These are phyloP conservation scores for Lizonia empirigonia DNA, from an alignment of 2,329 filamentous ascomycete genomes.

Conservation along the genomic window DNA sequence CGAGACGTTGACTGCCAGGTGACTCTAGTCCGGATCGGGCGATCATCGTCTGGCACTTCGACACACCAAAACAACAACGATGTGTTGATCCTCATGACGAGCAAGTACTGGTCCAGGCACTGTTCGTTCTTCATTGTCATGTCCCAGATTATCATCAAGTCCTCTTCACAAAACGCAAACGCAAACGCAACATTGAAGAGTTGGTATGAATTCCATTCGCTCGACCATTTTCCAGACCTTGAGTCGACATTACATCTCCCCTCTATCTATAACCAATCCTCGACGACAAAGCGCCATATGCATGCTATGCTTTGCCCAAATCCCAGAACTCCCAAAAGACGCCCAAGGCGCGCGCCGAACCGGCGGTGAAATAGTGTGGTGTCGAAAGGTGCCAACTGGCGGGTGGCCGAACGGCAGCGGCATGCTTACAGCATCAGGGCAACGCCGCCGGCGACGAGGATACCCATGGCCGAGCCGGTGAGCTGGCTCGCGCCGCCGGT, in stretches of 20 bases:
- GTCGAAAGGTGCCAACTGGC: constrained; percentile 1
- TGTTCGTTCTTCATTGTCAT: too few species aligned
- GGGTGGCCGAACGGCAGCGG: background rate
- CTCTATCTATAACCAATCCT: background rate
- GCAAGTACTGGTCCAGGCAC: too few species aligned
- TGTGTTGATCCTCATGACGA: too few species aligned
- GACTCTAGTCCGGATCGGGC: too few species aligned
- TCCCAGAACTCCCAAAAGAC: background rate
- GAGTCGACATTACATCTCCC: background rate
- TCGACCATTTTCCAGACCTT: background rate
- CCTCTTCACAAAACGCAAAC: too few species aligned
- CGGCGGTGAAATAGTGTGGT: constrained; percentile 1
- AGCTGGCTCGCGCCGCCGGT: constrained; percentile 34
- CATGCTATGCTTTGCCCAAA: background rate
- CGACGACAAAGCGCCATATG: background rate
- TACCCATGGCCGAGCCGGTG: constrained; percentile 36
- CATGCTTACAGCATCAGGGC: constrained; percentile 32
- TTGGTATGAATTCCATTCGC: background rate
- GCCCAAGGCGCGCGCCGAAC: background rate
- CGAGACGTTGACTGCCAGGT: too few species aligned
- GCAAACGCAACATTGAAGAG: too few species aligned
- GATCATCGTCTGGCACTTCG: too few species aligned
- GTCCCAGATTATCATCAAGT: too few species aligned
- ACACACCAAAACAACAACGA: too few species aligned
- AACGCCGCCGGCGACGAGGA: constrained; percentile 40